Base-by-base conservation (phyloP, 1,284 basidiomycete species). In the Papiliotrema nemorosa region DNA sequence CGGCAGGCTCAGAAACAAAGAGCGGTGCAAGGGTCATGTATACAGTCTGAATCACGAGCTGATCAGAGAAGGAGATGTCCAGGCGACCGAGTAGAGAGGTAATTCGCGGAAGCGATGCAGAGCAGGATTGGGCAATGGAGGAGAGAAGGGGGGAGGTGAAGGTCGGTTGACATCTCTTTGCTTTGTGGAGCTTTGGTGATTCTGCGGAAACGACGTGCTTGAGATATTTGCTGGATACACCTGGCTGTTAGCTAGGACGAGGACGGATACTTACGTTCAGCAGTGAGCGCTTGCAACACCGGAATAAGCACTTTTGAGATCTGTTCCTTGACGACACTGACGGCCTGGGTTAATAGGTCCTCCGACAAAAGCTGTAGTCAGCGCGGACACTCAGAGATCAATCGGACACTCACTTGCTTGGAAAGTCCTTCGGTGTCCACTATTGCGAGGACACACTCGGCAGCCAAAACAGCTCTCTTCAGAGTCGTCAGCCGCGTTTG, bases 1-100 rank as follows among this genome's bases (percentile, higher is more conserved):
- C 12, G 2, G 42, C 47, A 1, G 74, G 77, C 35, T 90, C 87
- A 18, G 82, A 83, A 5, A 91, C 84, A 62, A 97, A 97, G 73
- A 97, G 91, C 0, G 94, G 92, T 1, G 86, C 87, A 54, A 97
- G 87, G 1, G 90, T 84, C 46, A 96, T 85, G 70, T 93, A 97
- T 3, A 96, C 88, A 0, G 86, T 84, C 60, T 88, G 85, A 49
- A 96, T 94, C 62, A 96, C 84, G 58, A 93, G 86, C 0, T 82
- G 74, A 54, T 96, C 92, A 2, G 87, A 87, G 83, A 94, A 88
- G 5, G 85, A 79, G 20, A 80, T 59, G 39, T 87, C 82, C 1
- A 64, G 55, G 9, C 70, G 63, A 24, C 58, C 55, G 34, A 76
- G 60, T 13, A 79, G 64, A 2, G 70, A 62, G 5, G 75, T 64